A percentile compares a stretch with the other conserved stretches of the same genome.
These are phyloP conservation scores for Casaregolazyma lundiana DNA, from an alignment of 1,139 yeast genomes.

Conservation along the genomic window DNA sequence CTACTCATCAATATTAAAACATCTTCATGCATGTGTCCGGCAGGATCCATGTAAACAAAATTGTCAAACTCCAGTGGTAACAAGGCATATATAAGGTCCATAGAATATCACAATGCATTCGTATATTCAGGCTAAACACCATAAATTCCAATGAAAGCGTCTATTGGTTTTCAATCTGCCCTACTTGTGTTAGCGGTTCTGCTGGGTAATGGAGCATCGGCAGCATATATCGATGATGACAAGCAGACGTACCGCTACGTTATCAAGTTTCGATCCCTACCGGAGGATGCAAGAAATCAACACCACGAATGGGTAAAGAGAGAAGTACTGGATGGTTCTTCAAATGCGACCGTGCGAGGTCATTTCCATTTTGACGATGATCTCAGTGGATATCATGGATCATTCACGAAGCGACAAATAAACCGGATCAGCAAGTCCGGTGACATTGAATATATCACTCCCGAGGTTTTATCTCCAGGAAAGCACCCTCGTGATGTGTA, in stretches of 20 bases:
- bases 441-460: slow-evolving; percentile 45
- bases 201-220: not conserved
- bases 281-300: slow-evolving; percentile 9
- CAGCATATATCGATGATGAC: slow-evolving; percentile 5
- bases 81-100: not conserved
- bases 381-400: slow-evolving; percentile 27
- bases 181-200: not conserved
- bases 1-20: not conserved
- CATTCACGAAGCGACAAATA: slow-evolving; percentile 26
- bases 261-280: slow-evolving; percentile 19
- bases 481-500: not conserved
- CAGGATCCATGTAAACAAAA: not conserved
- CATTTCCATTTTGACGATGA: slow-evolving; percentile 47
- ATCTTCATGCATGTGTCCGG: not conserved
- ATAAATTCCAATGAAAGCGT: not conserved
- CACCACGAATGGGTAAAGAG: slow-evolving; percentile 16
- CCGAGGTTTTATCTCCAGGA: slow-evolving; percentile 35
- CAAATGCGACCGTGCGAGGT: slow-evolving; percentile 40
- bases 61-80: not conserved
- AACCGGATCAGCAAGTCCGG: slow-evolving; percentile 41
- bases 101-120: not conserved
- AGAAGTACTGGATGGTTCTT: slow-evolving; percentile 9
- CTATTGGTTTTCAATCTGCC: not conserved
- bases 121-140: not conserved
- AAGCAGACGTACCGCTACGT: slow-evolving; percentile 18